phyloP scores from a whole-genome alignment of 768 basidiomycete species.

The Leucosporidium scottii region DNA sequence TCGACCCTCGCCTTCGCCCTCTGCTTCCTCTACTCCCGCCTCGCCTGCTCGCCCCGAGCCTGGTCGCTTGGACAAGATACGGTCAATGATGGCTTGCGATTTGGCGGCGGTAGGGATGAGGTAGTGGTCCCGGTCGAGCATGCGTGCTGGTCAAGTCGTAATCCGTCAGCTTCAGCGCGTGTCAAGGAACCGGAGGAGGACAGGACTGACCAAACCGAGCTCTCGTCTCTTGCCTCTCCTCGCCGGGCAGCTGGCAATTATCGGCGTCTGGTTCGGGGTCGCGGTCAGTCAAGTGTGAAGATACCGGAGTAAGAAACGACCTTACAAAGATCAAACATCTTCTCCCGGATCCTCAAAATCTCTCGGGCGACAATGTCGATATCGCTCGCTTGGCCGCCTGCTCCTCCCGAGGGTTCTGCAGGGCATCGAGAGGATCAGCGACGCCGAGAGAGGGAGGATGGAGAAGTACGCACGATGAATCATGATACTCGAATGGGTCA shows the following conservation, averaged over 20 bases:
- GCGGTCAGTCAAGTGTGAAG: no score
- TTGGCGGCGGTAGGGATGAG: constrained; percentile 17
- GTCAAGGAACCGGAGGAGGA: background rate
- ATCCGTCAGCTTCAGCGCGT: background rate
- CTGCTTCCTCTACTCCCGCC: no score
- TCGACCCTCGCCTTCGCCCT: no score
- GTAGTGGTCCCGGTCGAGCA: constrained; percentile 34
- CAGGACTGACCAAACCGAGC: background rate
- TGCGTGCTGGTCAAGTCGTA: constrained; percentile 1
- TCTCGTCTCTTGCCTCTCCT: constrained; percentile 12
- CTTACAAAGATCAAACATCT: constrained; percentile 32
- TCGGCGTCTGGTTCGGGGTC: no score
- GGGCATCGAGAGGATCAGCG: background rate
- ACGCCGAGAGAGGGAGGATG: constrained; percentile 24
- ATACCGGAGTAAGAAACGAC: no score
- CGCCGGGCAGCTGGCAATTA: background rate
- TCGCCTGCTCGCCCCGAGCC: no score
- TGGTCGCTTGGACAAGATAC: no score
- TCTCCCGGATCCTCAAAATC: constrained; percentile 47
- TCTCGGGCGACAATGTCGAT: constrained; percentile 52
- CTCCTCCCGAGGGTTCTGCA: constrained; percentile 90
- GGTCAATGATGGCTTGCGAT: constrained; percentile 31
- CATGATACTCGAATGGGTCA: constrained; percentile 95
- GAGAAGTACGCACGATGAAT: constrained; percentile 71
- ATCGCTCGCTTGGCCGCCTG: constrained; percentile 89